Evolutionary conservation across 2,329 filamentous ascomycete genomes (phyloP), one percentile per base, ranked within the genome.

Genomic region (Diaporthe caulivora): DNA sequence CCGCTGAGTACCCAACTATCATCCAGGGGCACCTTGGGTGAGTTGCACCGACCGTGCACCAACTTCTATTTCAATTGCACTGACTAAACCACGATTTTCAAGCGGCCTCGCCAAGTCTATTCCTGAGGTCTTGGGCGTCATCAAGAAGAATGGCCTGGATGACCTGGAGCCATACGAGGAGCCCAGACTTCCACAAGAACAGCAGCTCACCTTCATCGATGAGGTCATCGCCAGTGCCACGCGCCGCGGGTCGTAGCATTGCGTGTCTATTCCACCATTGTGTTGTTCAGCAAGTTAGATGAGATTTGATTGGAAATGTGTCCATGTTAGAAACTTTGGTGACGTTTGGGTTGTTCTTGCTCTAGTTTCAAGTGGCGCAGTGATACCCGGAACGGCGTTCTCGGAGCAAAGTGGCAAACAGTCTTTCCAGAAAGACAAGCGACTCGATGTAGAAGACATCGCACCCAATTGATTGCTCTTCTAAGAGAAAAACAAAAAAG

Each of bases 21-120:
- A 87, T 95, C n/a, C 88, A 92, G 78, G 93, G 93, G 15, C 85
- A 87, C 70, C 84, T 94, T 54, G 86, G 88, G 92, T 95, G 87
- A 71, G 88, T 80, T 3, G 29, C n/a, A 40, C 7, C 11, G 26
- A 18, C 44, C 10, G 37, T 44, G 34, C 24, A 9, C 21, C 11
- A 31, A 5, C 18, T 3, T 10, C 2, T 13, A 2, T 21, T 31
- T 18, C 15, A 6, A 31, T 62, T 18, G 17, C 24, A 37, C 42
- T 58, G 62, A 37, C 73, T 72, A 51, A 65, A 40, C 17, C 5
- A 21, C 15, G 17, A 11, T 34, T 31, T 13, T 26, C 47, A 11
- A 81, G 80, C 6, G 67, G 76, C 15, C 76, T 82, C 2, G 21
- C 49, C 11, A 71, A 75, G 13, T 80, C 81, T 2, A 54, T 82